Base-by-base conservation (phyloP, 108 stramenopile genomes). In the Cyclotella distinguenda region DNA sequence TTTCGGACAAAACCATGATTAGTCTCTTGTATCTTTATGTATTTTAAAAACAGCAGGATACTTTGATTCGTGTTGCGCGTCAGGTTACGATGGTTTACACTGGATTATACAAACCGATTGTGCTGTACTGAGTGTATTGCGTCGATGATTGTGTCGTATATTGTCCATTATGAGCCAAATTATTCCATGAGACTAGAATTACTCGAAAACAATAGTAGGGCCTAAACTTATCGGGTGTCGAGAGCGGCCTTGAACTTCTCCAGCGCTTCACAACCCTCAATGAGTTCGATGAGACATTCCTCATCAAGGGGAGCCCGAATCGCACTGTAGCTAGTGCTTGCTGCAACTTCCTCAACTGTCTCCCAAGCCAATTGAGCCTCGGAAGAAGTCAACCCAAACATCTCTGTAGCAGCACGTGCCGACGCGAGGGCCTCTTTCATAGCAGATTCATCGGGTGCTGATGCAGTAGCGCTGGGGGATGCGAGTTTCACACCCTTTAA, bases 281-380 rank as follows among this genome's bases (percentile, higher is more conserved):
- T 74, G 31, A 72, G 46, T 31, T 83, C 82, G 21, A 83, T 68
- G 26, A 79, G 64, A 48, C 82, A 83, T 66, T 83, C 80, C 40
- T 80, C 79, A 60, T 80, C 79, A 40, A 77, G 40, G 1, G 64
- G 54, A n/a, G 63, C 60, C 40, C 45, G 68, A 13, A 66, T 72
- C 16, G 75, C 71, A 43, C 27, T 44, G 25, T 48, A 33, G n/a
- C 34, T 70, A 38, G 63, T 70, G 22, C 64, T 67, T 6, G 81
- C 42, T 8, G 84, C 81, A 61, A 92, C 77, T 56, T 92, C 86
- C 65, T 92, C 91, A 1, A 92, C 83, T 0, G 74, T 73, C 36
- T 89, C 91, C 91, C 91, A 92, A 12, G 91, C 91, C 68, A 92
- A 45, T 42, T 61, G 73, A 45, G 91, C 91, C 54, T 89, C 81